Percentiles rank a stretch among this genome's conserved stretches.
phyloP scores from a whole-genome alignment of 163 green algal species.

The Chlamydomonas reinhardtii region DNA sequence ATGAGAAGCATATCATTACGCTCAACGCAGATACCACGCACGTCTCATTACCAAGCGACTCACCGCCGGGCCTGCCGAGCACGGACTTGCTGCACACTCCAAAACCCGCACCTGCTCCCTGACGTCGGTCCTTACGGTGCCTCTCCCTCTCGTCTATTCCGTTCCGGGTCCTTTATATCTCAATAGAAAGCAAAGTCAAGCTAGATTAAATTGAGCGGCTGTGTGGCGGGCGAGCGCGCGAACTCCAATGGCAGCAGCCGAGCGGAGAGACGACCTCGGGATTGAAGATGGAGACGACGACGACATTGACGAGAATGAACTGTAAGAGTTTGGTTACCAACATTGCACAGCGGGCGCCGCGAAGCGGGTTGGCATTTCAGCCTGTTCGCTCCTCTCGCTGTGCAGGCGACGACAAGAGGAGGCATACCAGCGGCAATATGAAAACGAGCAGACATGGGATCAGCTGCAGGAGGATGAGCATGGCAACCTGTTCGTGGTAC shows the following conservation, averaged over 20 bases:
- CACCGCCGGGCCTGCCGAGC: too few species aligned
- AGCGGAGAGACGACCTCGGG: slow-evolving; percentile 27
- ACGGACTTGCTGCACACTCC: too few species aligned
- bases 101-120: too few species aligned
- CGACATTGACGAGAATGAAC: slow-evolving; percentile 38
- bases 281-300: slow-evolving; percentile 31
- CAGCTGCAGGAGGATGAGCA: slow-evolving; percentile 91
- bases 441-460: slow-evolving; percentile 92
- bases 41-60: too few species aligned
- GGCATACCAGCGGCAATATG: slow-evolving; percentile 83
- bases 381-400: too few species aligned
- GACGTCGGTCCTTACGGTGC: too few species aligned
- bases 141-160: too few species aligned
- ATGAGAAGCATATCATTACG: too few species aligned
- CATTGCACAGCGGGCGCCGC: background rate
- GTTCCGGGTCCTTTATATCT: background rate
- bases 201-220: too few species aligned
- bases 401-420: slow-evolving; percentile 60
- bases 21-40: too few species aligned
- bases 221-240: too few species aligned
- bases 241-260: background rate
- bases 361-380: too few species aligned
- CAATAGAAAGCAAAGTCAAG: background rate
- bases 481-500: slow-evolving; percentile 82
- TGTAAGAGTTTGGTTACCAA: slow-evolving; percentile 7